Conservation (phyloP, 495 filamentous ascomycete species). For the Trichoderma asperelloides region DNA sequence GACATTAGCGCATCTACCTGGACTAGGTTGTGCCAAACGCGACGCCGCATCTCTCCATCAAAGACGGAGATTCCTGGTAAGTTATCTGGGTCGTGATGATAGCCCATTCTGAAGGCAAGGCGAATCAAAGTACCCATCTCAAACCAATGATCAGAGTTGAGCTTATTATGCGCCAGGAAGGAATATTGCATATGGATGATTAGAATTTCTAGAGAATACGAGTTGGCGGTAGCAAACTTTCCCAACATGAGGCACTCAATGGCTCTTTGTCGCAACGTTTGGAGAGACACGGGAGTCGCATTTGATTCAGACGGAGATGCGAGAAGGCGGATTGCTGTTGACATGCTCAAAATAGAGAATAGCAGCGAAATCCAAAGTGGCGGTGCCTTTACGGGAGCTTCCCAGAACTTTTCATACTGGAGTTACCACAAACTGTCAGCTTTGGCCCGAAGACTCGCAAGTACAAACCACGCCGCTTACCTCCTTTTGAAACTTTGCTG, state of each 20-base stretch:
- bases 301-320: not conserved
- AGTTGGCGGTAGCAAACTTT: slow-evolving; percentile 32
- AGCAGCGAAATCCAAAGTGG: slow-evolving; percentile 34
- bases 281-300: not conserved
- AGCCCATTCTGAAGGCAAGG: slow-evolving; percentile 26
- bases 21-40: slow-evolving; percentile 39
- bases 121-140: not conserved
- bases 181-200: slow-evolving; percentile 32
- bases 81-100: slow-evolving; percentile 40
- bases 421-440: not conserved
- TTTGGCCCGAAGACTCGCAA: too few relatives aligned
- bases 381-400: slow-evolving; percentile 23
- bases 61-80: slow-evolving; percentile 37
- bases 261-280: slow-evolving; percentile 15
- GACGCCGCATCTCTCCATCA: slow-evolving; percentile 43
- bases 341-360: slow-evolving; percentile 28
- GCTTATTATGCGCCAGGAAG: slow-evolving; percentile 25
- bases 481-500: slow-evolving; percentile 18
- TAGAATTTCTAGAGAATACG: slow-evolving; percentile 39
- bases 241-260: slow-evolving; percentile 34
- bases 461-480: not conserved
- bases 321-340: slow-evolving; percentile 20
- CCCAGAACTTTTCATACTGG: slow-evolving; percentile 42
- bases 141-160: slow-evolving; percentile 19
- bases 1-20: slow-evolving; percentile 39